phyloP scores from a whole-genome alignment of 148 eudicot species.

The Fallopia convolvulus region DNA sequence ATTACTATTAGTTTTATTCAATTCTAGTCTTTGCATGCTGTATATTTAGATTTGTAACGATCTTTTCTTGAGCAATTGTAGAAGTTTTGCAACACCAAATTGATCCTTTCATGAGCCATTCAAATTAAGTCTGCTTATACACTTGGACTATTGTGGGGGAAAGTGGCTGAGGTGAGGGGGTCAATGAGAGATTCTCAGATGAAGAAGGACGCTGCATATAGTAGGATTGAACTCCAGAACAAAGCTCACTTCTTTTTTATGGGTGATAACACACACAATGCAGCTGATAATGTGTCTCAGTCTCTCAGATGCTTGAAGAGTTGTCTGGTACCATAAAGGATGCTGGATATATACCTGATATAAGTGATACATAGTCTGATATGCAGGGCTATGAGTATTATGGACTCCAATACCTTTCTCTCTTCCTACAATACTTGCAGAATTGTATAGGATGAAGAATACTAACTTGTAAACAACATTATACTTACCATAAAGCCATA shows the following conservation, averaged over 20 bases:
- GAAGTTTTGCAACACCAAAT: no score
- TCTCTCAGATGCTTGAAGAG: slow-evolving; percentile 37
- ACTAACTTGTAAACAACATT: not conserved
- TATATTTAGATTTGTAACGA: no score
- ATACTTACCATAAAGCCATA: not conserved
- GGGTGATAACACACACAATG: slow-evolving; percentile 54
- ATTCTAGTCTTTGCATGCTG: no score
- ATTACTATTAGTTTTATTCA: no score
- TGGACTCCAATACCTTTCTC: not conserved
- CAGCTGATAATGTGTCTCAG: slow-evolving; percentile 37
- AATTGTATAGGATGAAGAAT: not conserved
- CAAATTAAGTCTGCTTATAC: no score
- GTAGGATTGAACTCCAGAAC: slow-evolving; percentile 70
- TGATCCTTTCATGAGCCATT: no score
- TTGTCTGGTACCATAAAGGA: slow-evolving; percentile 44
- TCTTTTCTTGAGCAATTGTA: no score
- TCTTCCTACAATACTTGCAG: not conserved
- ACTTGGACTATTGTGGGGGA: slow-evolving; percentile 16
- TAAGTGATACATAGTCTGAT: slow-evolving; percentile 18
- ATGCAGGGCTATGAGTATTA: not conserved
- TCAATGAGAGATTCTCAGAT: slow-evolving; percentile 56
- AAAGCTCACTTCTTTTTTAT: slow-evolving; percentile 57
- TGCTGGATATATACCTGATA: slow-evolving; percentile 31
- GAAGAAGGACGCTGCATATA: slow-evolving; percentile 73
- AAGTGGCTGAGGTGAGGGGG: slow-evolving; percentile 37